These are phyloP conservation scores for Fusarium oxysporum DNA, from an alignment of 2,329 filamentous ascomycete genomes.

Conservation along the genomic window DNA sequence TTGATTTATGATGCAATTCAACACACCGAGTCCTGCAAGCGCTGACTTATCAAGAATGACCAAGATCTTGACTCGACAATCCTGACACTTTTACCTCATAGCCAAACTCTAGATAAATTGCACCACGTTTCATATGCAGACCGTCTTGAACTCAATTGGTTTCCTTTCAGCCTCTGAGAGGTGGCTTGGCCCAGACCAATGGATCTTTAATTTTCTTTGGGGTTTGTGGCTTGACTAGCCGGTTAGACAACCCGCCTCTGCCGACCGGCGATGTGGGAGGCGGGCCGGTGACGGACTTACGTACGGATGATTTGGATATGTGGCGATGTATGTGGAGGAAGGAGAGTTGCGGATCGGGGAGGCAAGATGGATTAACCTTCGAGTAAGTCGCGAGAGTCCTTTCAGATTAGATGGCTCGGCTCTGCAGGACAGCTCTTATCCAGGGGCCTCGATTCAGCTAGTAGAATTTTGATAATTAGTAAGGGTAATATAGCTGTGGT, in stretches of 20 bases:
- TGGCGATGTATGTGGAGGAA: background rate
- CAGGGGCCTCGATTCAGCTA: too few species aligned
- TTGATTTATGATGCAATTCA: too few species aligned
- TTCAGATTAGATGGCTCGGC: too few species aligned
- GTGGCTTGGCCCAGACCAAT: background rate
- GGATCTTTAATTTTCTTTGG: too few species aligned
- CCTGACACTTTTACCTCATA: background rate
- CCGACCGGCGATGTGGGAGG: background rate
- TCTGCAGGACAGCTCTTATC: too few species aligned
- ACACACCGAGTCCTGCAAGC: rapidly evolving
- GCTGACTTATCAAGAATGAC: background rate
- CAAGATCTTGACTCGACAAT: rapidly evolving
- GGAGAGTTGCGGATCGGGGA: rapidly evolving
- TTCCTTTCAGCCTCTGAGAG: rapidly evolving
- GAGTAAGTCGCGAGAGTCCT: too few species aligned
- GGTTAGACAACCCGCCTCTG: rapidly evolving
- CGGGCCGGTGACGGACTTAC: background rate
- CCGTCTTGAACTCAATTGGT: background rate
- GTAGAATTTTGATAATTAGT: too few species aligned
- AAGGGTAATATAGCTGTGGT: too few species aligned
- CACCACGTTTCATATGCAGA: background rate
- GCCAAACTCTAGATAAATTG: background rate
- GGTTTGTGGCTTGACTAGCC: background rate
- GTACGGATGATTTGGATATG: rapidly evolving
- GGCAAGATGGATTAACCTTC: too few species aligned